These are phyloP conservation scores for Boechera divaricarpa DNA, from an alignment of 345 rosid species.

Conservation along the genomic window DNA sequence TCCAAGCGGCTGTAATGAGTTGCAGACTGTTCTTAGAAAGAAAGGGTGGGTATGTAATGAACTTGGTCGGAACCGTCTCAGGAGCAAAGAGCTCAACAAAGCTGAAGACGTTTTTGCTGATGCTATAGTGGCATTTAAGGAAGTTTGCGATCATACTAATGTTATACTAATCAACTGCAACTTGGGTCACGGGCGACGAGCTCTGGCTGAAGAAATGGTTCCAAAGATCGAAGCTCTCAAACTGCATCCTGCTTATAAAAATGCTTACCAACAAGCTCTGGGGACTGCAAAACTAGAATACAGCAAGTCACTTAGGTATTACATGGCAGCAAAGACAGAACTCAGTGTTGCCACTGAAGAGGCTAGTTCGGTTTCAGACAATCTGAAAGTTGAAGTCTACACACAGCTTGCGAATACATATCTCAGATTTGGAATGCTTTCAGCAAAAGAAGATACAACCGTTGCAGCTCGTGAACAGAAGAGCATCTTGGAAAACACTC, in stretches of 20 bases:
- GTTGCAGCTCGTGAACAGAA: slow-evolving; percentile 61
- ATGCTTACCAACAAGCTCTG: slow-evolving; percentile 64
- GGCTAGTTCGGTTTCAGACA: slow-evolving; percentile 46
- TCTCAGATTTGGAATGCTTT: slow-evolving; percentile 89
- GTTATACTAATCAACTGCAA: slow-evolving; percentile 80
- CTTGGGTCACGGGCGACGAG: slow-evolving; percentile 92
- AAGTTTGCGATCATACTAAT: slow-evolving; percentile 77
- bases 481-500: slow-evolving; percentile 48
- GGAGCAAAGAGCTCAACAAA: slow-evolving; percentile 63
- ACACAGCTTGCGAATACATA: slow-evolving; percentile 92
- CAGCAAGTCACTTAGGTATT: slow-evolving; percentile 71
- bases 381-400: slow-evolving; percentile 67
- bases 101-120: slow-evolving; percentile 87
- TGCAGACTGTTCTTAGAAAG: slow-evolving; percentile 69
- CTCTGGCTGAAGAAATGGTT: slow-evolving; percentile 91
- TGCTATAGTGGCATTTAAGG: slow-evolving; percentile 78
- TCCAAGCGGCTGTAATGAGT: slow-evolving; percentile 57
- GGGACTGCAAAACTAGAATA: slow-evolving; percentile 75
- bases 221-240: slow-evolving; percentile 64
- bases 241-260: slow-evolving; percentile 50
- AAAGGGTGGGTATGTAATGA: slow-evolving; percentile 96
- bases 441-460: slow-evolving; percentile 70
- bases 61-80: slow-evolving; percentile 82
- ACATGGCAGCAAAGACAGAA: slow-evolving; percentile 79
- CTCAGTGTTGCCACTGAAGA: slow-evolving; percentile 53